phyloP scores from a whole-genome alignment of 768 basidiomycete genomes.

The Hericium rajendrae region DNA sequence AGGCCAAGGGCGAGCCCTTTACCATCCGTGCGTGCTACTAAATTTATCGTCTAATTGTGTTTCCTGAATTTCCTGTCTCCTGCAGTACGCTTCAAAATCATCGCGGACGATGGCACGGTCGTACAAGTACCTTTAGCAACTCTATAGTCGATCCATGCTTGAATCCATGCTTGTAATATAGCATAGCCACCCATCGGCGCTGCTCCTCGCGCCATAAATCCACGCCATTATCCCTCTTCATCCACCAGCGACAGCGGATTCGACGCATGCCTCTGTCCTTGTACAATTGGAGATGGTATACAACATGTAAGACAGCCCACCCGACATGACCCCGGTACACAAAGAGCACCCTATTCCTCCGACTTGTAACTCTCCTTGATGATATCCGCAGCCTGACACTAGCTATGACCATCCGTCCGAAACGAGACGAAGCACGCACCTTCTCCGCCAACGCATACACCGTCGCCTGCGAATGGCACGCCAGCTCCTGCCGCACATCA shows the following conservation, averaged over 20 bases:
- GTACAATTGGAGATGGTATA: no score
- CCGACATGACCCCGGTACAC: no score
- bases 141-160: no score
- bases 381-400: background rate
- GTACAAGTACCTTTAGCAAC: background rate
- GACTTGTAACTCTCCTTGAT: background rate
- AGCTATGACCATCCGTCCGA: background rate
- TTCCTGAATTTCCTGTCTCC: background rate
- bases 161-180: no score
- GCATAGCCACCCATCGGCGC: no score
- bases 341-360: no score
- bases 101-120: conserved; percentile 5
- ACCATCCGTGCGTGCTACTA: conserved; percentile 46
- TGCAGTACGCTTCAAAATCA: conserved; percentile 8
- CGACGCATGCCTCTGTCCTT: no score
- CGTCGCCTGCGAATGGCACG: background rate
- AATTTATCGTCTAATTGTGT: background rate
- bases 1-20: conserved; percentile 62
- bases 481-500: background rate
- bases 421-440: background rate
- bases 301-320: no score
- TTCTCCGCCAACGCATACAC: background rate
- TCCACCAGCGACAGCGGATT: no score
- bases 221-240: no score
- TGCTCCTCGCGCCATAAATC: no score